Base-by-base conservation (phyloP, 2,329 filamentous ascomycete species). In the Claviceps quebecensis region DNA sequence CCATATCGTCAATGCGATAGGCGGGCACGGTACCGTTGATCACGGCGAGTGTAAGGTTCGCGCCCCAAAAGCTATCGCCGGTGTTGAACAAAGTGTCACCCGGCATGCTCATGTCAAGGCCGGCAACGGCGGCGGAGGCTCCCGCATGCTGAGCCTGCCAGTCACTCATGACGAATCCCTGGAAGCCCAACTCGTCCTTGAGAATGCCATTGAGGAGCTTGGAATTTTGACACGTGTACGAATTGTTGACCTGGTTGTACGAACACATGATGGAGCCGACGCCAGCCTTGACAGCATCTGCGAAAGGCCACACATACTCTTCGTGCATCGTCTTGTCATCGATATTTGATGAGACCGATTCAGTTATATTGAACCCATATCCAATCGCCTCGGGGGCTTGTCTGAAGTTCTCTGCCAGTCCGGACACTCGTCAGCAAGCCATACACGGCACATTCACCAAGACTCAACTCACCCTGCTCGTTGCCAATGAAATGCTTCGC, bases 1-100 rank as follows among this genome's bases (percentile, higher is more conserved):
- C 87, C 84, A 95, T 95, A 63, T 97, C 93, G 59, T 96, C 90
- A 9, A 97, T 65, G 48, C 91, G 80, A 77, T 86, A 95, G 58
- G 86, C 80, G 1, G 91, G 87, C 36, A 97, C 72, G 1, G 89
- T 95, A 38, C 90, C 90, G 62, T 97, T 96, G 58, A 95, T 68
- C 5, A 96, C 82, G 1, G 87, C 87, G 47, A 95, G 72, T 2
- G 91, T 96, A 58, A 97, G 67, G 67, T 97, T 97, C 29, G 82
- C 71, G 9, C 91, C 91, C 85, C 86, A 95, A 72, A 75, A 94
- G 17, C 83, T 84, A 48, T 69, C 66, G 6, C 86, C 86, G 4
- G 77, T 80, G 65, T 85, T 80, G 69, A 96, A 95, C 19, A 69
- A 57, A 1, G 85, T 85, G 63, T 96, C 91, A 51, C 87, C 87